These are phyloP conservation scores for Neurospora sp. DNA, from an alignment of 495 filamentous ascomycete species.

Conservation along the genomic window DNA sequence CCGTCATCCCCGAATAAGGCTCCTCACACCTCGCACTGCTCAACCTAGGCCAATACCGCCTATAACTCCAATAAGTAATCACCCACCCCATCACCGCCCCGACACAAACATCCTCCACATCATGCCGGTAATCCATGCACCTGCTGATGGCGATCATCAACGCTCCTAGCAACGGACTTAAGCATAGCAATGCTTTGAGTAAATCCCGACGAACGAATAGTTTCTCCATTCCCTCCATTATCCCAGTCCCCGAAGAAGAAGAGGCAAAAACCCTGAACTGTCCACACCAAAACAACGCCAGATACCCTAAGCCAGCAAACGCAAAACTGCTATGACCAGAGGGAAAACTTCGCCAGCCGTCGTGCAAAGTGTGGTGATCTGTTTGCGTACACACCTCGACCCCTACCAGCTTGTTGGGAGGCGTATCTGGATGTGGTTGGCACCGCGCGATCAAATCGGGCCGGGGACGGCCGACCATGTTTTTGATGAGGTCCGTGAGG, in stretches of 20 bases:
- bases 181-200: constrained; percentile 51
- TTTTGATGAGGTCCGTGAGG: constrained; percentile 88
- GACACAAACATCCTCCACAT: constrained; percentile 80
- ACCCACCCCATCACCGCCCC: constrained; percentile 65
- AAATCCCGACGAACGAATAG: constrained; percentile 41
- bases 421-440: constrained; percentile 56
- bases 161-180: constrained; percentile 67
- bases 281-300: constrained; percentile 67
- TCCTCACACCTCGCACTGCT: constrained; percentile 37
- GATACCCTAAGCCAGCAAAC: constrained; percentile 76
- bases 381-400: constrained; percentile 74
- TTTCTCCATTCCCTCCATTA: constrained; percentile 9
- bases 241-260: no score
- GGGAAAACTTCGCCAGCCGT: constrained; percentile 90
- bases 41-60: constrained; percentile 49
- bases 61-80: constrained; percentile 75
- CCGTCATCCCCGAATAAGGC: constrained; percentile 32
- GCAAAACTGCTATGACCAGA: constrained; percentile 81
- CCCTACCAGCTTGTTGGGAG: constrained; percentile 55
- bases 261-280: constrained; percentile 36
- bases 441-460: constrained; percentile 89
- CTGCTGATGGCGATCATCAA: constrained; percentile 83
- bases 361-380: constrained; percentile 67
- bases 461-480: constrained; percentile 78
- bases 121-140: constrained; percentile 88